phyloP scores from a whole-genome alignment of 2,329 filamentous ascomycete species.

The Chlorencoelia australis region DNA sequence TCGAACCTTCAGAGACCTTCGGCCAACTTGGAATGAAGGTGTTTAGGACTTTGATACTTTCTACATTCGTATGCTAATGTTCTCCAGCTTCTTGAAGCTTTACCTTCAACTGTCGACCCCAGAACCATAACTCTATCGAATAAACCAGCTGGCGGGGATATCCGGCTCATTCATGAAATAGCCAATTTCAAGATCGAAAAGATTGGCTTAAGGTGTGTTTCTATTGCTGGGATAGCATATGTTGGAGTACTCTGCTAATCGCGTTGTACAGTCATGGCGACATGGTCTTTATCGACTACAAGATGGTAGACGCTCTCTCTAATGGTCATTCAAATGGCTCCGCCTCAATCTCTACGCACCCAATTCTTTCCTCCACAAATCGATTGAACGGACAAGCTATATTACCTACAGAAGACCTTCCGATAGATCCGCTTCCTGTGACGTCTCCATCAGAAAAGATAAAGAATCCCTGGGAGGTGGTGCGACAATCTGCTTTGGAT shows the following conservation, averaged over 20 bases:
- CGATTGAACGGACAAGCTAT: constrained; percentile 72
- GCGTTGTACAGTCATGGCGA: constrained; percentile 63
- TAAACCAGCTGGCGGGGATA: constrained; percentile 46
- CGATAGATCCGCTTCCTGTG: constrained; percentile 50
- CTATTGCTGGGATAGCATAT: not conserved
- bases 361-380: constrained; percentile 40
- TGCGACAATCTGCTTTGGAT: constrained; percentile 80
- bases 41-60: constrained; percentile 4
- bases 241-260: not conserved
- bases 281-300: constrained; percentile 78
- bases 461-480: constrained; percentile 87
- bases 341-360: constrained; percentile 19
- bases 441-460: constrained; percentile 50
- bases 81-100: constrained; percentile 43
- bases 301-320: constrained; percentile 41
- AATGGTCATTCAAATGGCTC: constrained; percentile 33
- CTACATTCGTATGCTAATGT: constrained; percentile 10
- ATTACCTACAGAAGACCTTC: constrained; percentile 55
- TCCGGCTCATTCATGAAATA: constrained; percentile 49
- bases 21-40: constrained; percentile 46
- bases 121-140: constrained; percentile 53
- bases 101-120: constrained; percentile 53
- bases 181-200: constrained; percentile 44
- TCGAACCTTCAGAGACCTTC: constrained; percentile 68
- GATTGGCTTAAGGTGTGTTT: constrained; percentile 47